Conservation (phyloP, 2,329 filamentous ascomycete species). For the Meredithiella fracta region DNA sequence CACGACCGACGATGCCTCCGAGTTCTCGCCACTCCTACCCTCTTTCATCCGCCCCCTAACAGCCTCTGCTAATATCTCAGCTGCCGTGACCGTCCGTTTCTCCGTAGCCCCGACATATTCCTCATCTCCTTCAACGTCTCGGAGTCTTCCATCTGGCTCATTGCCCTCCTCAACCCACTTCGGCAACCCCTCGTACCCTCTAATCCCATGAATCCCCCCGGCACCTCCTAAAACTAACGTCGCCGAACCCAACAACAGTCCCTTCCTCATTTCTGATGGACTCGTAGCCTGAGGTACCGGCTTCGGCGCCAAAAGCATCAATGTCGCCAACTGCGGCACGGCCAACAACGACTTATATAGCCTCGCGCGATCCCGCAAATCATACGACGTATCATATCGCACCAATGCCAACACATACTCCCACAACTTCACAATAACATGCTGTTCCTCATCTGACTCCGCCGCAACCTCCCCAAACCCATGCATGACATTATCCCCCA, state of each 20-base stretch:
- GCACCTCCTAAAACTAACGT: constrained; percentile 71
- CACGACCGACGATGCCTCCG: not conserved
- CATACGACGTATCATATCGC: constrained; percentile 87
- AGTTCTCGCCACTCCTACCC: not conserved
- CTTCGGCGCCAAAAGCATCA: constrained; percentile 86
- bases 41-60: constrained; percentile 23
- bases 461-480: constrained; percentile 16
- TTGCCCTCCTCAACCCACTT: constrained; percentile 67
- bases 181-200: constrained; percentile 64
- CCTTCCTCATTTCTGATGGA: constrained; percentile 68
- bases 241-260: constrained; percentile 65
- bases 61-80: constrained; percentile 46
- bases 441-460: constrained; percentile 24
- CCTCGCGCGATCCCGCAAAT: constrained; percentile 78
- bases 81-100: constrained; percentile 35
- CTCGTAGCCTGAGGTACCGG: constrained; percentile 81
- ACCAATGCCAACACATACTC: constrained; percentile 70
- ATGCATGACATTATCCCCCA: constrained; percentile 17
- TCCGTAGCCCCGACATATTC: constrained; percentile 22
- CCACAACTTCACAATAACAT: constrained; percentile 66
- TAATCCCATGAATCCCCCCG: constrained; percentile 54
- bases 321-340: constrained; percentile 70
- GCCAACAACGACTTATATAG: constrained; percentile 74
- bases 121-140: constrained; percentile 36
- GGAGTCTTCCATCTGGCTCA: constrained; percentile 61